These are phyloP conservation scores for Paramecium bursaria DNA, from an alignment of 73 alveolate genomes.

Conservation along the genomic window DNA sequence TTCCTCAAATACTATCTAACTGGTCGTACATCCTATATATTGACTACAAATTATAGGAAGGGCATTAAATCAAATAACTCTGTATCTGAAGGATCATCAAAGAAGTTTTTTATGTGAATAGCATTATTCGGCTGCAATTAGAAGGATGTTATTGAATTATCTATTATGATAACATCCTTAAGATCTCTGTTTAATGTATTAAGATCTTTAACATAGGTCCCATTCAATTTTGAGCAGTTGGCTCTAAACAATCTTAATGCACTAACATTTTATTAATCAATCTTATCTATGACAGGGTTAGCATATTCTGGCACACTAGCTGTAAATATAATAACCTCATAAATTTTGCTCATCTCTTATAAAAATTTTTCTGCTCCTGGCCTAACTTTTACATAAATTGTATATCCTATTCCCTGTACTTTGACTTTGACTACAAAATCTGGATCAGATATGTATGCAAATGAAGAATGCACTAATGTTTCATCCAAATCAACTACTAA, in stretches of 20 bases:
- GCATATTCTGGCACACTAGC: constrained; percentile 85
- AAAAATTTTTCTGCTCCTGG: constrained; percentile 74
- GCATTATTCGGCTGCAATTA: constrained; percentile 66
- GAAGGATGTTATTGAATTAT: constrained; percentile 62
- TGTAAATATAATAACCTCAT: constrained; percentile 71
- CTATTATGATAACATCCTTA: constrained; percentile 82
- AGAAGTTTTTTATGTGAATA: constrained; percentile 55
- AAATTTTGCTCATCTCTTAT: constrained; percentile 61
- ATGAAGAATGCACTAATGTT: constrained; percentile 76
- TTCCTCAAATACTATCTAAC: constrained; percentile 13
- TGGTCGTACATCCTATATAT: constrained; percentile 54
- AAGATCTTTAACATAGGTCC: constrained; percentile 88
- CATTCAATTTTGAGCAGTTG: constrained; percentile 85
- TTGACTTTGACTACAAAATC: constrained; percentile 71
- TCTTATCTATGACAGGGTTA: constrained; percentile 85
- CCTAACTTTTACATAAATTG: constrained; percentile 65
- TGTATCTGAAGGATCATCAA: constrained; percentile 68
- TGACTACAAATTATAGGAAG: constrained; percentile 38
- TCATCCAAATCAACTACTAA: constrained; percentile 77
- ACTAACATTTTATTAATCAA: constrained; percentile 76
- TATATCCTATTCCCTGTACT: constrained; percentile 57
- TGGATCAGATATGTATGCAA: constrained; percentile 60
- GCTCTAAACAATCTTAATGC: constrained; percentile 85
- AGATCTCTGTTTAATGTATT: constrained; percentile 77
- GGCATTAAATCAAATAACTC: constrained; percentile 67